Base-by-base conservation (phyloP, 225 moss, liverwort and hornwort species). In the Thuidium tamariscinum region DNA sequence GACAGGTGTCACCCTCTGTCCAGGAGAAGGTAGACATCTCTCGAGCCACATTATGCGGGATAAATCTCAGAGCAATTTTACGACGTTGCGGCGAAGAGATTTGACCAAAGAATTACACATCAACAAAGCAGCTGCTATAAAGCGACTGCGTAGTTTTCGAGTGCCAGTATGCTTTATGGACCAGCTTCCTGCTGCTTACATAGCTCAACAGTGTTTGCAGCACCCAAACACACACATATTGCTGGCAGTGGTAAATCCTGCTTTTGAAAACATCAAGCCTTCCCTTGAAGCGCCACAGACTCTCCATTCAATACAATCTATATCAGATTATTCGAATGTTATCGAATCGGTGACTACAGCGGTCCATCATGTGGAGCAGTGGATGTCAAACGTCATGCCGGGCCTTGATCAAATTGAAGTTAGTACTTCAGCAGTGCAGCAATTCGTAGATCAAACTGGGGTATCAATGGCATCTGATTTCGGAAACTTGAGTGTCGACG, bases 121-220 rank as follows among this genome's bases (percentile, higher is more conserved):
- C 62, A 87, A 82, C 52, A 69, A 75, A 66, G 66, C 68, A 36
- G 9, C 75, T 74, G 64, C 84, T 41, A 69, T 23, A 22, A 82
- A 83, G 78, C 78, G 39, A 74, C 61, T 61, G 14, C 44, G 60
- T 64, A 74, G 77, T 80, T 86, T 65, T 79, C 83, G 74, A 85
- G 82, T 79, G 54, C 87, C 88, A 51, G 70, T 80, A 64, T 87
- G 88, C 82, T 87, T 90, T 49, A 82, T 92, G 87, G 85, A 92
- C 49, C 88, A 87, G 34, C 82, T 92, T 74, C 76, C 89, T 83
- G 75, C 83, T 69, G 83, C 37, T 79, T 39, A 83, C 84, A 72
- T 80, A 59, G 71, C 69, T 49, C 90, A 87, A 63, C 57, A 86
- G 25, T 90, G 80, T 87, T 80, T 92, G 79, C 90, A 85, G 74